phyloP scores from a whole-genome alignment of 176 grass and related monocot species.

The Cocos nucifera region DNA sequence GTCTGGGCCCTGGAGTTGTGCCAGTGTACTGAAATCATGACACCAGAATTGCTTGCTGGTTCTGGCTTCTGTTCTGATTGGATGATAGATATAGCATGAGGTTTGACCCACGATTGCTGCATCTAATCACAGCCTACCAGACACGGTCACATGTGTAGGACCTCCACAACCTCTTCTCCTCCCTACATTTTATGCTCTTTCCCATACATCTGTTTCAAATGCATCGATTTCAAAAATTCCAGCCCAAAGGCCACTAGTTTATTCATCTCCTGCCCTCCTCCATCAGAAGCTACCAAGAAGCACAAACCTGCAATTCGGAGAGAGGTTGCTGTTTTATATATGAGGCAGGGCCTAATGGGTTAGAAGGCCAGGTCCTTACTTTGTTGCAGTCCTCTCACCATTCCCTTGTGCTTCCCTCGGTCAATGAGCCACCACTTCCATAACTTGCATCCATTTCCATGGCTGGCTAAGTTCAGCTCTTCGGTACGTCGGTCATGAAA shows the following conservation, averaged over 20 bases:
- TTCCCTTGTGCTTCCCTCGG: not conserved
- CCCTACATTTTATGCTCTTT: slow-evolving; percentile 34
- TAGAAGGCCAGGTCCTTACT: too few relatives aligned
- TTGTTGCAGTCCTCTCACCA: not conserved
- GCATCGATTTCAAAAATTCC: slow-evolving; percentile 21
- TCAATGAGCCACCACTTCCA: too few relatives aligned
- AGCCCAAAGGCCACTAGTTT: slow-evolving; percentile 20
- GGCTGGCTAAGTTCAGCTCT: too few relatives aligned
- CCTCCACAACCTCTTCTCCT: slow-evolving; percentile 24
- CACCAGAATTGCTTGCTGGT: slow-evolving; percentile 5
- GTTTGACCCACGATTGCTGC: slow-evolving; percentile 64
- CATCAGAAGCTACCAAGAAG: slow-evolving; percentile 18
- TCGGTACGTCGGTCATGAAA: too few relatives aligned
- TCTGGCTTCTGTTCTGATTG: slow-evolving; percentile 9
- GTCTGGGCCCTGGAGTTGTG: slow-evolving; percentile 12
- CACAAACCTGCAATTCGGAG: slow-evolving; percentile 8
- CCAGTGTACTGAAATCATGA: slow-evolving; percentile 21
- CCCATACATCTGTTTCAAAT: slow-evolving; percentile 33
- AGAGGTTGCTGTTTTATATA: not conserved
- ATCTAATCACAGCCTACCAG: slow-evolving; percentile 57
- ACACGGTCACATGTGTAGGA: slow-evolving; percentile 74
- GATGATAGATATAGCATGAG: slow-evolving; percentile 19
- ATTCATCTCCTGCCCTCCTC: slow-evolving; percentile 5
- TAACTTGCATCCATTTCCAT: too few relatives aligned
- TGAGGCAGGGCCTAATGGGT: not conserved